Evolutionary conservation across 2,329 filamentous ascomycete genomes (phyloP), one percentile per base, ranked within the genome.

Genomic region (Penicillium palitans): DNA sequence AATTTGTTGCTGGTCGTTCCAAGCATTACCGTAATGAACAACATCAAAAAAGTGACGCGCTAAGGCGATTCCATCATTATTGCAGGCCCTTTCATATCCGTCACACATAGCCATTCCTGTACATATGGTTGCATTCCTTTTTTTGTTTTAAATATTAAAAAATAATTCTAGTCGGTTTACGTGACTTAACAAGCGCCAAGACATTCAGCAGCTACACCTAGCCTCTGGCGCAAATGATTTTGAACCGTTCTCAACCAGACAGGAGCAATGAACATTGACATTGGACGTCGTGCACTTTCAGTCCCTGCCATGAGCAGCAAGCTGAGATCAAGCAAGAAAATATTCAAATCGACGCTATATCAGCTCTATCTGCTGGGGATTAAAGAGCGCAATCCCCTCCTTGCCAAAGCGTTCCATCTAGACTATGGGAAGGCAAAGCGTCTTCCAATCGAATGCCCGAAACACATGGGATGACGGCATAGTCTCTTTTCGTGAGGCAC

Each of bases 391-490:
- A 67, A 63, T 37, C 61, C 66, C 6, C 2, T 62, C 0, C 58
- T 70, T 25, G 35, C 62, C 8, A 55, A 54, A 57, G 40, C 63
- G 24, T 66, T 67, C 55, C 44, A 67, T 60, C 29, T 66, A 37
- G 52, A 66, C 39, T 57, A 69, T 58, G 59, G 66, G 19, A 68
- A 66, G 37, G 66, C 63, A 46, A 63, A 63, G 33, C 63, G 66
- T 29, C 55, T 66, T 46, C 41, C 60, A 0, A 44, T 71, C 7
- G 62, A 68, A 53, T 54, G 59, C 61, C 1, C 61, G 68, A 5
- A 57, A 66, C 62, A 68, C 63, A 2, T 68, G 63, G 64, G 65
- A 68, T 47, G 65, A 66, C 58, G 65, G 69, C 13, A 65, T 70
- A 25, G 54, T 69, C 6, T 58, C 62, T 12, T 65, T 67, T 24